Base-by-base conservation (phyloP, 2,329 filamentous ascomycete species). In the Penicillium brevicompactum region DNA sequence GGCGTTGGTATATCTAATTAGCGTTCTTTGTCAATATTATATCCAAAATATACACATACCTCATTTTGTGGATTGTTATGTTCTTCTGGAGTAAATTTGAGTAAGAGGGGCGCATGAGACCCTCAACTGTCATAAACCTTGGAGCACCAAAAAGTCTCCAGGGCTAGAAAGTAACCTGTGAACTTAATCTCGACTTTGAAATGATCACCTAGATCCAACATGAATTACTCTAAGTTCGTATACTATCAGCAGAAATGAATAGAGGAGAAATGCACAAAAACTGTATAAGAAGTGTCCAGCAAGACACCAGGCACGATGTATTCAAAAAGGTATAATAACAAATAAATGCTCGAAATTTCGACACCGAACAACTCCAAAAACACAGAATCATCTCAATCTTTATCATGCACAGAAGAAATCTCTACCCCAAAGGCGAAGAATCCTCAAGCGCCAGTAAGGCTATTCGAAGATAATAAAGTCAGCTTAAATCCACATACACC, bases 361-460 rank as follows among this genome's bases (percentile, higher is more conserved):
- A 27, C 49, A 18, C 18, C 18, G 18, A 18, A 18, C 31, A 38
- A 42, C 32, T 10, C 45, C 40, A 14, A 48, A 40, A 32, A 3
- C 32, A 14, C 24, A 10, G 16, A 37, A 22, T 34, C 32, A 42
- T 51, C 18, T 41, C 22, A 42, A 42, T 24, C 40, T 43, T 8
- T 6, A 30, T 30, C 21, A n/a, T n/a, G 14, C 13, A 37, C 34
- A n/a, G 1, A 37, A 37, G 34, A 34, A 34, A 10, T 13, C 11
- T 37, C 13, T 7, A 5, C 8, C 24, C 8, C 24, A 27, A 27
- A 27, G 24, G 18, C 18, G 18, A 18, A 18, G 13, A 3, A 14
- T 9, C 11, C n/a, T n/a, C 8, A 46, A 41, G 32, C 52, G 50
- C 61, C 61, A 13, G 42, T 53, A 7, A 65, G 43, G 9, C 61